These are phyloP conservation scores for Zostera marina DNA, from an alignment of 116 monocot genomes.

Conservation along the genomic window DNA sequence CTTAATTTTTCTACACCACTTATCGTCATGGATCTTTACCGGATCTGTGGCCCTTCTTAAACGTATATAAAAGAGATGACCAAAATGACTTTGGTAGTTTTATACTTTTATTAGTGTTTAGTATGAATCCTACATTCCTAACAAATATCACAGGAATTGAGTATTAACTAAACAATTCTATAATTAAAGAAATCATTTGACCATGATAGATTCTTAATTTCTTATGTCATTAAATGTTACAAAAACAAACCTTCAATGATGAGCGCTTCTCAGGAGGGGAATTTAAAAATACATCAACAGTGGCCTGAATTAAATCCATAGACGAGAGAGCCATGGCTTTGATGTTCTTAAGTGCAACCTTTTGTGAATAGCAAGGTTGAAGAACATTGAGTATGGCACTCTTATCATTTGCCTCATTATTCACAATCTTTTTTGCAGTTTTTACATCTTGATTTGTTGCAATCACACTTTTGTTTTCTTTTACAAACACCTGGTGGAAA, in stretches of 20 bases:
- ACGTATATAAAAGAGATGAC: no score
- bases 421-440: background rate
- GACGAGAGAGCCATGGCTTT: slow-evolving; percentile 44
- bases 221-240: background rate
- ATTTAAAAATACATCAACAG: slow-evolving; percentile 44
- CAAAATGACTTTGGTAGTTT: no score
- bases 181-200: background rate
- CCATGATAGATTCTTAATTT: background rate
- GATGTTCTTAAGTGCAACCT: slow-evolving; percentile 42
- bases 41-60: no score
- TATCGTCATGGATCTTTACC: no score
- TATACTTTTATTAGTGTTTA: no score
- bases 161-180: background rate
- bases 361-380: slow-evolving; percentile 20
- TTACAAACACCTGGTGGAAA: slow-evolving; percentile 51
- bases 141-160: no score
- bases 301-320: slow-evolving; percentile 33
- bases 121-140: no score
- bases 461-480: slow-evolving; percentile 31
- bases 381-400: background rate
- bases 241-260: slow-evolving; percentile 41
- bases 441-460: slow-evolving; percentile 3
- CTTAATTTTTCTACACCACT: no score
- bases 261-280: slow-evolving; percentile 43
- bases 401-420: slow-evolving; percentile 1